phyloP scores from a whole-genome alignment of 1,284 basidiomycete genomes.

The Clitocybe nebularis region DNA sequence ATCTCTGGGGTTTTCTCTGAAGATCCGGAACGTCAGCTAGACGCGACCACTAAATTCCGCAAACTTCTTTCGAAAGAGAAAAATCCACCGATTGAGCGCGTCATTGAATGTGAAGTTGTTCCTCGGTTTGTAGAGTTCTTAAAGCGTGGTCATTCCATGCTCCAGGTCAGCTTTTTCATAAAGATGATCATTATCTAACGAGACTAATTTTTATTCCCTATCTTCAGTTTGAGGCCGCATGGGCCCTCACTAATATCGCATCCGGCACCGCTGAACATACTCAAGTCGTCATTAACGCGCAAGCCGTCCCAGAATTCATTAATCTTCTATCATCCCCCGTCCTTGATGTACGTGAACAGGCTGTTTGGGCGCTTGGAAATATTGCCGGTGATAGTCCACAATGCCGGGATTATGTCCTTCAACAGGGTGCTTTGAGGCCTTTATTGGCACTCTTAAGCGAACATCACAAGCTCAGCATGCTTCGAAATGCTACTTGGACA shows the following conservation, averaged over 20 bases:
- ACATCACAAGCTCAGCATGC: constrained; percentile 95
- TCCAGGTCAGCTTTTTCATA: constrained; percentile 73
- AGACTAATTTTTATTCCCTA: constrained; percentile 2
- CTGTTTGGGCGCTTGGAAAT: constrained; percentile 95
- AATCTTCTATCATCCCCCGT: constrained; percentile 85
- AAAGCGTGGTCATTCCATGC: constrained; percentile 85
- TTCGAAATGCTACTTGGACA: constrained; percentile 97
- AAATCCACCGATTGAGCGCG: constrained; percentile 99
- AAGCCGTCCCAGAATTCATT: constrained; percentile 98
- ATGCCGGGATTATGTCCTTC: constrained; percentile 88
- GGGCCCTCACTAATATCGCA: constrained; percentile 99
- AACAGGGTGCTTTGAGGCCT: constrained; percentile 73
- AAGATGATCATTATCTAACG: constrained; percentile 5
- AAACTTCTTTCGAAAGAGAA: constrained; percentile 99
- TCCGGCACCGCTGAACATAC: constrained; percentile 99
- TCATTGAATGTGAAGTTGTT: constrained; percentile 97
- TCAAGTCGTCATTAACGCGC: constrained; percentile 93
- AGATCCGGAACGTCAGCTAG: constrained; percentile 87
- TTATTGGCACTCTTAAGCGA: constrained; percentile 72
- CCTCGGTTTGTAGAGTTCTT: constrained; percentile 97
- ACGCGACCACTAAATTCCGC: constrained; percentile 95
- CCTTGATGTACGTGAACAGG: constrained; percentile 93
- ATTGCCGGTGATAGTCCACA: constrained; percentile 94
- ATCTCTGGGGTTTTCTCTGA: constrained; percentile 91
- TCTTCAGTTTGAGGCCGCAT: constrained; percentile 93